Base-by-base conservation (phyloP, 2,329 filamentous ascomycete genomes). In the Monilinia fructicola region DNA sequence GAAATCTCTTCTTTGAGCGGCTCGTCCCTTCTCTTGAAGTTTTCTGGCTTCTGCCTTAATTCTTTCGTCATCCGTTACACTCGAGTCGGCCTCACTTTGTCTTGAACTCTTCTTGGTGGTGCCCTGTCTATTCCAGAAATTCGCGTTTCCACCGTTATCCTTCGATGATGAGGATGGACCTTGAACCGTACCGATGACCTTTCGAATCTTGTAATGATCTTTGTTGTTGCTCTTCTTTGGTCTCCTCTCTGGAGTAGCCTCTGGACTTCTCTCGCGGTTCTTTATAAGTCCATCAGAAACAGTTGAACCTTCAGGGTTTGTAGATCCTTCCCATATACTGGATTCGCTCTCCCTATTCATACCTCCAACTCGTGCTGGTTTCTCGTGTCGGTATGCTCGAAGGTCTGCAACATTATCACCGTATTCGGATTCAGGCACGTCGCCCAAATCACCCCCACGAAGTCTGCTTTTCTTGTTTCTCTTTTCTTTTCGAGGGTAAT, bases 271-370 rank as follows among this genome's bases (percentile, higher is more conserved):
- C 78, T 88, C 82, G 73, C 83, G 80, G 77, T 87, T 81, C 66
- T 79, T 79, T 64, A 89, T 82, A 50, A 90, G 81, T 70, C 90
- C 84, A 69, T 87, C 84, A 61, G 74, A 70, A 42, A 71, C 71
- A 1, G 69, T 67, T 3, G 68, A 72, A 14, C 63, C 64, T 61
- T 73, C 84, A 48, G 87, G 86, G n/a, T 82, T 84, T 44, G 87
- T 87, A 16, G 82, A 85, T 54, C 91, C 91, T 75, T 96, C 91
- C 84, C 92, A 96, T 71, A 86, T 82, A 68, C 87, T 90, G 68
- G 89, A 90, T 72, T 97, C 94, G 54, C 88, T 84, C 71, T 90
- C 83, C 73, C 89, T 88, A 79, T 98, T 98, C 77, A 98, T 81
- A 26, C 94, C 94, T 46, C 94, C 94, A 2, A 98, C 93, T 62